These are phyloP conservation scores for Trametes cingulata DNA, from an alignment of 768 basidiomycete species.

Conservation along the genomic window DNA sequence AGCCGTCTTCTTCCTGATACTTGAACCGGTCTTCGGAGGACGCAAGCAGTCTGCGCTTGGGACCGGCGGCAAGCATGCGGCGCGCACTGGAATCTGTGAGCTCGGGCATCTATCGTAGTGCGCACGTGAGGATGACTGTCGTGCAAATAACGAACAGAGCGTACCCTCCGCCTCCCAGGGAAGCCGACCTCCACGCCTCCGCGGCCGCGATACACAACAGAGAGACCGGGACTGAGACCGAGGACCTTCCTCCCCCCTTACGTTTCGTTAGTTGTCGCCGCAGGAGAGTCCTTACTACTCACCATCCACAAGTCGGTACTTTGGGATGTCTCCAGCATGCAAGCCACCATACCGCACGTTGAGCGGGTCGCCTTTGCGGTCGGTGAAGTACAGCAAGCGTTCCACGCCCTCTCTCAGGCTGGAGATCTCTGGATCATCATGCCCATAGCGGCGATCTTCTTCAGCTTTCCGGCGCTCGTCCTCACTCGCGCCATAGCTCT, in stretches of 20 bases:
- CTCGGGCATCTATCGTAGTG: constrained; percentile 40
- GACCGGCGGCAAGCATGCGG: constrained; percentile 52
- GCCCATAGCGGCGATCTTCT: constrained; percentile 35
- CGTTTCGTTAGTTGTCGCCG: constrained; percentile 48
- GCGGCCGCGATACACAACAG: constrained; percentile 44
- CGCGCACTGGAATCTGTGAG: constrained; percentile 60
- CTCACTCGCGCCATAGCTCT: constrained; percentile 21
- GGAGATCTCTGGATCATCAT: constrained; percentile 24
- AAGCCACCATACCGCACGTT: constrained; percentile 71
- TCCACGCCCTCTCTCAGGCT: constrained; percentile 16
- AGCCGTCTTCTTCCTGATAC: constrained; percentile 67
- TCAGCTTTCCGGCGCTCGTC: constrained; percentile 37
- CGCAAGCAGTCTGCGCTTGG: constrained; percentile 49
- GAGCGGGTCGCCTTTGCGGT: constrained; percentile 63
- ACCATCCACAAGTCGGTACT: constrained; percentile 62
- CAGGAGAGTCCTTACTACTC: constrained; percentile 30
- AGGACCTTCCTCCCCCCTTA: constrained; percentile 63
- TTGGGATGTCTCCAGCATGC: constrained; percentile 64
- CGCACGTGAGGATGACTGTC: too few species aligned
- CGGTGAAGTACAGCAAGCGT: constrained; percentile 53
- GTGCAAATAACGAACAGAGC: constrained; percentile 33
- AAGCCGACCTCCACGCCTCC: constrained; percentile 62
- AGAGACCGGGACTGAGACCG: constrained; percentile 55
- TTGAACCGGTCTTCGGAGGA: constrained; percentile 40
- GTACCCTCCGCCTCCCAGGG: constrained; percentile 32